Evolutionary conservation across 495 filamentous ascomycete species (phyloP).

Genomic region (Aspergillus homomorphus): DNA sequence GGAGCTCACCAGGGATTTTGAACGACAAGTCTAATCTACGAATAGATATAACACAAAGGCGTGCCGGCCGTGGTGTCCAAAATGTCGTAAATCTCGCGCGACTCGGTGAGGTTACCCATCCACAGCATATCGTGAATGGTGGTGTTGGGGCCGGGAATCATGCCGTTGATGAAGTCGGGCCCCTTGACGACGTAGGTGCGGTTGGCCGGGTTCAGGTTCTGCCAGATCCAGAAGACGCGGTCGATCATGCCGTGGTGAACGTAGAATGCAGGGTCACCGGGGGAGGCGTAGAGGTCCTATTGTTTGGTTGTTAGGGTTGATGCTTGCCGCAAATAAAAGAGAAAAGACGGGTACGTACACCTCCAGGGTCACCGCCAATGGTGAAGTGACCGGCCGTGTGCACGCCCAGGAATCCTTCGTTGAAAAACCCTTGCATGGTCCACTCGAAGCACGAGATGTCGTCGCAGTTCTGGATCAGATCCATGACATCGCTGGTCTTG

Average conservation of each 20-base stretch:
- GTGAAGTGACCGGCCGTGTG: slow-evolving; percentile 36
- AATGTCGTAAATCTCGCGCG: slow-evolving; percentile 1
- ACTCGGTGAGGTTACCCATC: background rate
- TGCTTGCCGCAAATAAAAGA: background rate
- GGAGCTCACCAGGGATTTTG: too few relatives aligned
- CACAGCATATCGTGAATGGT: slow-evolving; percentile 11
- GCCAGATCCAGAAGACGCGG: slow-evolving; percentile 59
- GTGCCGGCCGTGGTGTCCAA: slow-evolving; percentile 2
- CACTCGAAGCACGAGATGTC: slow-evolving; percentile 16
- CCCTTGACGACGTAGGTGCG: slow-evolving; percentile 19
- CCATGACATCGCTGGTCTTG: slow-evolving; percentile 11
- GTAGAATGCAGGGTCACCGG: slow-evolving; percentile 54
- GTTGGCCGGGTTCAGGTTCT: slow-evolving; percentile 25
- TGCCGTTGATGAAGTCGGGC: slow-evolving; percentile 8
- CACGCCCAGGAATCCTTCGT: slow-evolving; percentile 23
- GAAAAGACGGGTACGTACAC: slow-evolving; percentile 8
- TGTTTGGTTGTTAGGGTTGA: slow-evolving; percentile 29
- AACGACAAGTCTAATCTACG: background rate
- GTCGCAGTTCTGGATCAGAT: slow-evolving; percentile 16
- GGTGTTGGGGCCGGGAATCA: slow-evolving; percentile 7
- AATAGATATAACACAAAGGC: background rate
- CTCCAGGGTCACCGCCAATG: slow-evolving; percentile 22
- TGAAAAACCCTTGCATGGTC: slow-evolving; percentile 18
- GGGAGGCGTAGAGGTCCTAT: slow-evolving; percentile 32
- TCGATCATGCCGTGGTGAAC: slow-evolving; percentile 57